Evolutionary conservation across 371 early-diverging fungal genomes (phyloP), one percentile per base, ranked within the genome.

Genomic region (Catenaria anguillulae): DNA sequence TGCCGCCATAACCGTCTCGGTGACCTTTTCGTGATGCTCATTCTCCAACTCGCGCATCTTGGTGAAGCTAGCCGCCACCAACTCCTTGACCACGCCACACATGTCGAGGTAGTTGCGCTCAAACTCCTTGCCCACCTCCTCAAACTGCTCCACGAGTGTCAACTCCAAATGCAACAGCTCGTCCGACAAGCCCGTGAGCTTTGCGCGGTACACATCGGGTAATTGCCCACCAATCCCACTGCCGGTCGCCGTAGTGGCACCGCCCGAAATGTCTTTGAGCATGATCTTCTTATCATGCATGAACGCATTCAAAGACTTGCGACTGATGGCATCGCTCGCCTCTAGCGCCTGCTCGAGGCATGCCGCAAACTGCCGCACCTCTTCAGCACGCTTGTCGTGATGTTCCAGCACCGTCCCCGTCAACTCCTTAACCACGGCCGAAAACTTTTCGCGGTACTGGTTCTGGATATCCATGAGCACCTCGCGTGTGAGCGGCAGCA

Each of bases 91-190:
- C 31, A 63, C 60, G 23, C 63, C 56, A 50, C 67, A 67, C 17
- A 75, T 10, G 59, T 79, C 79, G 21, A 72, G 71, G 63, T 76
- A 79, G 64, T 71, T 74, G 29, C 77, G 63, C 62, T 78, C 75
- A 61, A 75, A 75, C 52, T 77, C 76, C 59, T 76, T 76, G 33
- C 68, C 55, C 23, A 77, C 70, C 2, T 77, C 76, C 73, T 79
- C 79, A 56, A 76, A 76, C 61, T 76, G 77, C 66, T 79, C 79
- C 15, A 76, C 75, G 15, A 77, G 65, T 15, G 64, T 64, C 75
- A 79, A 71, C 64, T 79, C 79, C 23, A 64, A 62, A 10, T 63
- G 46, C 66, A 77, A 63, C 34, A 79, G 69, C 2, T 48, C 35
- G 63, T 77, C 75, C 15, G 74, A 75, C 15, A 77, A 66, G 24